A percentile compares a stretch with the other conserved stretches of the same genome.
Conservation (phyloP, 768 basidiomycete species). For the Boletus rubroflammeus region DNA sequence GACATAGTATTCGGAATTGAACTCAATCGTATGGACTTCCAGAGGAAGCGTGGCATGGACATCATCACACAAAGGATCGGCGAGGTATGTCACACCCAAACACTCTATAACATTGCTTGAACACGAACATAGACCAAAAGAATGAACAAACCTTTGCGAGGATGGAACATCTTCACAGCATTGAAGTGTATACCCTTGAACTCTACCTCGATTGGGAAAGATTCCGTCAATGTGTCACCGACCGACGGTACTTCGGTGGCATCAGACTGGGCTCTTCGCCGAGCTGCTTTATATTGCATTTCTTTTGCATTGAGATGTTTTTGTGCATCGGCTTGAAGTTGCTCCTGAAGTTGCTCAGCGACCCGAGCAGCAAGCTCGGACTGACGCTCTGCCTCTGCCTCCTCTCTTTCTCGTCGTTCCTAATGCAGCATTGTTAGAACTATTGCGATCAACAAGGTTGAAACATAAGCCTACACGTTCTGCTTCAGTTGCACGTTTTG, state of each 20-base stretch:
- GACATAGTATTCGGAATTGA: constrained; percentile 66
- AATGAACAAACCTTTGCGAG: constrained; percentile 51
- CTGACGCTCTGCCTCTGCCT: constrained; percentile 52
- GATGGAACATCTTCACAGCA: constrained; percentile 69
- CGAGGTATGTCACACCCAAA: constrained; percentile 65
- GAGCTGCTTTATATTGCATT: constrained; percentile 46
- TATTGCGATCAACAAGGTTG: neutral
- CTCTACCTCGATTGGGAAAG: constrained; percentile 54
- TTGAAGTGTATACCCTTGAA: constrained; percentile 58
- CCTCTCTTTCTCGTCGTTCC: constrained; percentile 52
- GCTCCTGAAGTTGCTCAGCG: constrained; percentile 59
- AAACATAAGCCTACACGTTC: constrained; percentile 46
- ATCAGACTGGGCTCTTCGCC: constrained; percentile 66
- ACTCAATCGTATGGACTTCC: constrained; percentile 64
- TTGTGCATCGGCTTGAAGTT: constrained; percentile 64
- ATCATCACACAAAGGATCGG: constrained; percentile 73
- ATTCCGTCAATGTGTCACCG: constrained; percentile 54
- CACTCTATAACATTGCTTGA: constrained; percentile 40
- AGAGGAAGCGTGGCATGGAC: constrained; percentile 54
- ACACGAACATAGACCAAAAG: neutral
- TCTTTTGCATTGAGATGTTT: constrained; percentile 46
- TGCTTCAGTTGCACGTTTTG: constrained; percentile 63
- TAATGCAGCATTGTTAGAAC: constrained; percentile 21
- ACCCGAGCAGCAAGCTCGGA: constrained; percentile 47
- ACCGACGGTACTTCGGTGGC: constrained; percentile 58